phyloP scores from a whole-genome alignment of 2,329 filamentous ascomycete species.

The Aspergillus ruber region DNA sequence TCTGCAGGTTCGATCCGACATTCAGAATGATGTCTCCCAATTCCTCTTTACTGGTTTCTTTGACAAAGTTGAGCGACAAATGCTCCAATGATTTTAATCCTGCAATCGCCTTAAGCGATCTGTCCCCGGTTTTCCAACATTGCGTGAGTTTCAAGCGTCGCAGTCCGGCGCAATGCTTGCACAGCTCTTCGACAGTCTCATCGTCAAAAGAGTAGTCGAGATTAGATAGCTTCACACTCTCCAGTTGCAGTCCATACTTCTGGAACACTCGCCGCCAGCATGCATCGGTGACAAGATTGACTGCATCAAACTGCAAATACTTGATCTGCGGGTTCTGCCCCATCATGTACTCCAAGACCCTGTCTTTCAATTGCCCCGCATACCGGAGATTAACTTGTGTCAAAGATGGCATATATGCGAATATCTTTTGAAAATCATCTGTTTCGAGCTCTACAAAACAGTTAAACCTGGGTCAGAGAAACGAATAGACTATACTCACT shows the following conservation, averaged over 20 bases:
- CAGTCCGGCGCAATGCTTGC: conserved; percentile 60
- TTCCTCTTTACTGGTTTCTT: conserved; percentile 49
- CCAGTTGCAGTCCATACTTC: conserved; percentile 58
- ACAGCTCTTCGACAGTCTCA: conserved; percentile 57
- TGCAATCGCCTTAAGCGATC: conserved; percentile 60
- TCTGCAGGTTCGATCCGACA: conserved; percentile 62
- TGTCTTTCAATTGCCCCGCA: conserved; percentile 86
- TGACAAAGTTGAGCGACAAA: conserved; percentile 63
- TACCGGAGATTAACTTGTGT: conserved; percentile 69
- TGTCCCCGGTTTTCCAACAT: conserved; percentile 66
- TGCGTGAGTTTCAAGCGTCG: conserved; percentile 71
- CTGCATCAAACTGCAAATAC: conserved; percentile 70
- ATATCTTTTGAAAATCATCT: conserved; percentile 74
- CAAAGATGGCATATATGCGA: conserved; percentile 65
- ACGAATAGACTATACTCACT: conserved; percentile 33
- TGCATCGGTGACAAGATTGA: conserved; percentile 72
- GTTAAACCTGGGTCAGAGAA: conserved; percentile 5
- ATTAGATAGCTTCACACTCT: conserved; percentile 70
- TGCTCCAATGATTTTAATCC: conserved; percentile 61
- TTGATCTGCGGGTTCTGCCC: conserved; percentile 64
- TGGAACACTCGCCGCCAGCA: conserved; percentile 68
- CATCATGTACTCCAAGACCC: conserved; percentile 72
- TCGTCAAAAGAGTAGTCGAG: conserved; percentile 78
- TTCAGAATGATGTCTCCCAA: conserved; percentile 56
- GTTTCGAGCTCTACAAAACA: conserved; percentile 56